Base-by-base conservation (phyloP, 2,329 filamentous ascomycete species). In the Ophiostoma tasmaniense region DNA sequence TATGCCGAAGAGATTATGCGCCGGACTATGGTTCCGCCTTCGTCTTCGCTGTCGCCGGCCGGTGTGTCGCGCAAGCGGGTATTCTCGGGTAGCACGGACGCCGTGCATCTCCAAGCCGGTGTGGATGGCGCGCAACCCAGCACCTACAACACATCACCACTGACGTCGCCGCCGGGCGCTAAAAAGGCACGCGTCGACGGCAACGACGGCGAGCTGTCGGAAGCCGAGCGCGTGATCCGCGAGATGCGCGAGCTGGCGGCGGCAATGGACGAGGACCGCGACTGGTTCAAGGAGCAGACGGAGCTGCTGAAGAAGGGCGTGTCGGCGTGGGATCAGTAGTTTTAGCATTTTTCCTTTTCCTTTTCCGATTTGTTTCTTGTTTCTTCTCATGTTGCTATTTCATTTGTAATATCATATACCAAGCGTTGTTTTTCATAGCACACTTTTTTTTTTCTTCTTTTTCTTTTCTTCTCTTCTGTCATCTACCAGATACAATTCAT, bases 201-300 rank as follows among this genome's bases (percentile, higher is more conserved):
- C 33, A 67, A 67, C 33, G 20, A 33, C 10, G 66, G 22, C 68
- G 42, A 52, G 39, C 39, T 69, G 1, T 66, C 39, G 11, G 73
- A 72, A 45, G 70, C 73, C 2, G 72, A 77, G 69, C 77, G 78
- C 37, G 78, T 82, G 20, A 77, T 83, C 64, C 75, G 73, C 42
- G 80, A 83, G 71, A 77, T 84, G 55, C 77, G 77, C 50, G 76
- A 77, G 66, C 76, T 81, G 72, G 77, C 80, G 17, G 76, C 79
- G 69, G 81, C 82, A 69, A 77, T 84, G 75, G 80, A 83, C 71
- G 78, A 82, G 71, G 81, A 78, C 20, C 77, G 77, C n/a, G 76
- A 77, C 25, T 84, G 82, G 82, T 82, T 80, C 73, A 76, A 75
- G 67, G 77, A 79, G 67, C 81, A 84, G 74, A 82, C 79, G 50